phyloP scores from a whole-genome alignment of 441 rosid species.

The Euphorbia schlechtendalii region DNA sequence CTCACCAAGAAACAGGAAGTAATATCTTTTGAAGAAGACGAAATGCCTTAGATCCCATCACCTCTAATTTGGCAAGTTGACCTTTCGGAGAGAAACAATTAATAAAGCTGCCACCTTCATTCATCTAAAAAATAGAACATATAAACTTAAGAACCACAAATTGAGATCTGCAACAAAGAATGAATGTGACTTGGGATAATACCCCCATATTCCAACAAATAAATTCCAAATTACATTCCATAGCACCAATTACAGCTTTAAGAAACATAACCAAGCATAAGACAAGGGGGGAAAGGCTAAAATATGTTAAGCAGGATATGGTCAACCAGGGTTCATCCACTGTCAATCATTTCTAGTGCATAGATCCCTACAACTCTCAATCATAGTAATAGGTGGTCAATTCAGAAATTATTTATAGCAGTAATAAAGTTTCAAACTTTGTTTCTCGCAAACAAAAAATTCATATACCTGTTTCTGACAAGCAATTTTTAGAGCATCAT shows the following conservation, averaged over 20 bases:
- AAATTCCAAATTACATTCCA: background rate
- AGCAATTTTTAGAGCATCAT: slow-evolving; percentile 51
- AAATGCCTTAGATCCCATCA: slow-evolving; percentile 64
- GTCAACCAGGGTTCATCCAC: background rate
- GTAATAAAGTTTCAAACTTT: background rate
- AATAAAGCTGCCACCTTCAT: slow-evolving; percentile 40
- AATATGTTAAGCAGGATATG: too few species aligned
- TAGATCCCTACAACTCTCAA: background rate
- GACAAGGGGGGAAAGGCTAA: too few species aligned
- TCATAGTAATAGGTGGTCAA: background rate
- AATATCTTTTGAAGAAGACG: slow-evolving; percentile 57
- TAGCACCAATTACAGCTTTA: background rate
- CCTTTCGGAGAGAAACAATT: slow-evolving; percentile 72
- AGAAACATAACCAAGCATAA: background rate
- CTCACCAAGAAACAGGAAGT: slow-evolving; percentile 50
- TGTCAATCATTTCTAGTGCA: background rate
- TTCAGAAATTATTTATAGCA: background rate
- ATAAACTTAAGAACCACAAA: background rate
- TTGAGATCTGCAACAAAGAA: background rate
- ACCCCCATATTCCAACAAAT: background rate
- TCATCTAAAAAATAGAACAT: slow-evolving; percentile 37
- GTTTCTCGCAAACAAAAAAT: background rate
- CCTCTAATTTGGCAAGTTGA: slow-evolving; percentile 68
- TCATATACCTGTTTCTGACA: slow-evolving; percentile 54
- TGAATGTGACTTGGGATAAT: background rate